Conservation (phyloP, 306 rosid species). For the Gastrolobium villosum region DNA sequence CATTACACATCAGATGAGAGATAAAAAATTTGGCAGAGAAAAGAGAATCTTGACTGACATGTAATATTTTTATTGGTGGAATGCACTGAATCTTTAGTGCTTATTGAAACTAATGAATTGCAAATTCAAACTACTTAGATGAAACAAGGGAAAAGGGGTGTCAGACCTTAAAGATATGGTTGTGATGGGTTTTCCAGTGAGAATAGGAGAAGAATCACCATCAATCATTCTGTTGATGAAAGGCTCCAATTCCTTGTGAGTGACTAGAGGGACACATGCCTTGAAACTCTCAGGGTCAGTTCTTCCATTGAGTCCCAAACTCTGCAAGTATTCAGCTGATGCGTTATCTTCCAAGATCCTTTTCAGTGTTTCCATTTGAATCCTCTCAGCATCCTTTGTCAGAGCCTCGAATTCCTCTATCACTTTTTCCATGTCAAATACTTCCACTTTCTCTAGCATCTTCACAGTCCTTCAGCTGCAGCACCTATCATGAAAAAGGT, state of each 20-base stretch:
- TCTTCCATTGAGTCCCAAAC: slow-evolving; percentile 75
- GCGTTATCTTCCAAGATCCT: slow-evolving; percentile 80
- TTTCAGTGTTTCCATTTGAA: slow-evolving; percentile 75
- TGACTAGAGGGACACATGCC: slow-evolving; percentile 78
- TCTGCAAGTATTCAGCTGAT: slow-evolving; percentile 80
- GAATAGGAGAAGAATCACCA: slow-evolving; percentile 73
- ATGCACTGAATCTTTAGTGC: no score
- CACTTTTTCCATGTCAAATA: no score
- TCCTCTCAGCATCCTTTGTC: slow-evolving; percentile 76
- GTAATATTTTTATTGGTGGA: no score
- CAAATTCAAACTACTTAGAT: slow-evolving; percentile 14
- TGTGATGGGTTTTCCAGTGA: slow-evolving; percentile 86
- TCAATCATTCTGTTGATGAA: slow-evolving; percentile 75
- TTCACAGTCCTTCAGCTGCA: no score
- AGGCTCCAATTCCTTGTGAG: slow-evolving; percentile 77
- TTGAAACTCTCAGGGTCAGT: slow-evolving; percentile 86
- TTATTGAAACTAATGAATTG: slow-evolving; percentile 9
- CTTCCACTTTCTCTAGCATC: no score
- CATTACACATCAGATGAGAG: no score
- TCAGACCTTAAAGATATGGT: slow-evolving; percentile 79
- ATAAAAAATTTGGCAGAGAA: no score
- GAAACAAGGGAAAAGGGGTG: neutral
- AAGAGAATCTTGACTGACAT: no score
- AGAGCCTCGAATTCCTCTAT: slow-evolving; percentile 51
- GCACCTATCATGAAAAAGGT: neutral